Conservation (phyloP, 345 rosid genomes). For the Eutrema japonicum region DNA sequence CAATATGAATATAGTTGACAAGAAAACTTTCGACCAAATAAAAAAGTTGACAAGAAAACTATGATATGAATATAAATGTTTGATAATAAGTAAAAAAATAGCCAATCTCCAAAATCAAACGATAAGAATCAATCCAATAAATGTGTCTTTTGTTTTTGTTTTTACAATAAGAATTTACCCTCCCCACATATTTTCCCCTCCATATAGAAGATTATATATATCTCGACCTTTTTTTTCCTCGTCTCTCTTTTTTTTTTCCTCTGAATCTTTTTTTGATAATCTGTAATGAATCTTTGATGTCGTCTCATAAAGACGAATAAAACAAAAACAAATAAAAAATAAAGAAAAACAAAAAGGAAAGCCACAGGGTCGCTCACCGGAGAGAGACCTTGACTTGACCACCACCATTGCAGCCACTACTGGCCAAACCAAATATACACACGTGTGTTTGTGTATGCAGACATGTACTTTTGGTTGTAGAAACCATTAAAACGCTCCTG, state of each 20-base stretch:
- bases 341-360: conserved; percentile 4
- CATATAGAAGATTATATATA: conserved; percentile 28
- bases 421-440: conserved; percentile 35
- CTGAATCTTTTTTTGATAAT: conserved; percentile 33
- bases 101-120: conserved; percentile 26
- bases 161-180: conserved; percentile 47
- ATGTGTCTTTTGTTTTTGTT: conserved; percentile 1
- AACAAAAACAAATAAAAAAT: conserved; percentile 10
- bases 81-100: background rate
- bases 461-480: conserved; percentile 37
- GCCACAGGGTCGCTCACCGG: conserved; percentile 46
- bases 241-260: background rate
- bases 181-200: conserved; percentile 31
- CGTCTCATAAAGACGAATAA: conserved; percentile 27
- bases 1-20: too few species aligned
- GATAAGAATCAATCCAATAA: conserved; percentile 48
- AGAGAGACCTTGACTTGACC: conserved; percentile 39
- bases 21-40: too few species aligned
- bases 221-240: conserved; percentile 7
- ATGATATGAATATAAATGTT: conserved; percentile 7
- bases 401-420: conserved; percentile 43
- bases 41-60: background rate
- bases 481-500: conserved; percentile 26
- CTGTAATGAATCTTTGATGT: conserved; percentile 38
- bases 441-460: conserved; percentile 36